Evolutionary conservation across 169 alveolate genomes (phyloP), one percentile per base, ranked within the genome.

Genomic region (Miamiensis avidus): DNA sequence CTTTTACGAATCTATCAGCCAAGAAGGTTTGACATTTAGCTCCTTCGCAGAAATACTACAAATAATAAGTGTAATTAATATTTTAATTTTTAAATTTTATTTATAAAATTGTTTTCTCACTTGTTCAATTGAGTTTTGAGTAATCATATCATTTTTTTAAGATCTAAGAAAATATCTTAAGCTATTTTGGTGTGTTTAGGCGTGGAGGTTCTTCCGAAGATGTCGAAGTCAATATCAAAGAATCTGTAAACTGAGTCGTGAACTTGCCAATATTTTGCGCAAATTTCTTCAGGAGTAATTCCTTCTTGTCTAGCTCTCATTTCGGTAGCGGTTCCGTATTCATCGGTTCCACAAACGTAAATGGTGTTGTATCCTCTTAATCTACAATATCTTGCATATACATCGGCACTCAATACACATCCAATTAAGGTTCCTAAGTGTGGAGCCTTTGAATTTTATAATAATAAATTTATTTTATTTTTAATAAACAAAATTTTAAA

Each of bases 261-360:
- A 77, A 96, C 87, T 49, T 85, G 90, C 88, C 79, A 83, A 84
- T 92, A 96, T 69, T 94, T 84, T 74, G 91, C 96, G 82, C 98
- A 96, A 75, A 96, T 92, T 82, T 93, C 91, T 76, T 95, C 78
- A 25, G 97, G 96, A 49, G 96, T 89, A 78, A 90, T 77, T 31
- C 88, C 88, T 83, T 94, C 97, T 94, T 93, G 85, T 1, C 93
- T 29, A 64, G 98, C 98, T 85, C 94, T 96, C 28, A 96, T 94
- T 88, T 96, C 98, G 73, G 98, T 96, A 0, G 98, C 98, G 31
- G 98, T 96, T 29, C 98, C 98, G 81, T 96, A 94, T 84, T 96
- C 98, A 85, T 96, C 98, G 75, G 98, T 96, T 31, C 98, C 98
- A 75, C 98, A 96, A 30, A 94, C 78, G 74, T 94, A 96, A 31